These are phyloP conservation scores for Umbellularia californica DNA, from an alignment of 164 flowering plant species.

Conservation along the genomic window DNA sequence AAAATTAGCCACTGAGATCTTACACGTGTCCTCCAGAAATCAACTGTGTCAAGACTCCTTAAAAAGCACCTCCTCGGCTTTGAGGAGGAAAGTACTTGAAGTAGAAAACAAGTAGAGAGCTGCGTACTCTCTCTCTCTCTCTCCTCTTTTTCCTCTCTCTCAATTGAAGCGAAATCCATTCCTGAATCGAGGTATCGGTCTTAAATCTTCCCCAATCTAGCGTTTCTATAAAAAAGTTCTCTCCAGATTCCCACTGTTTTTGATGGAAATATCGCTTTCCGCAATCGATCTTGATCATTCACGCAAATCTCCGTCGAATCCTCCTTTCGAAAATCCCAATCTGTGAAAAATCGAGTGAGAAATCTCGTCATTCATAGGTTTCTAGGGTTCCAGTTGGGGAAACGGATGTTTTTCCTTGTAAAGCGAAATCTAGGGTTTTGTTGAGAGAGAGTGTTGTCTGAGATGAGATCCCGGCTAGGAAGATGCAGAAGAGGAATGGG, in stretches of 20 bases:
- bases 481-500: conserved; percentile 10
- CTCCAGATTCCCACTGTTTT: neutral
- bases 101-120: neutral
- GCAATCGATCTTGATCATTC: neutral
- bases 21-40: too few species aligned
- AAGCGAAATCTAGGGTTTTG: conserved; percentile 6
- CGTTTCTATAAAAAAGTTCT: neutral
- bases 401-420: neutral
- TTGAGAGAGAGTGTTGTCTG: conserved; percentile 1
- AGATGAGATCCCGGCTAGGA: conserved; percentile 21
- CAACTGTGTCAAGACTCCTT: too few species aligned
- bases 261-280: neutral
- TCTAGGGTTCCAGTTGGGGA: conserved; percentile 4
- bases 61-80: too few species aligned
- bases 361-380: conserved; percentile 17
- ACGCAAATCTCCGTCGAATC: neutral
- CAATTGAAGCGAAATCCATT: neutral
- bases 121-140: neutral
- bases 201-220: neutral
- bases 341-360: neutral
- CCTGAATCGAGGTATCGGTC: neutral
- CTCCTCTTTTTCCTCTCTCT: neutral
- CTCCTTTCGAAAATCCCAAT: neutral
- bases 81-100: too few species aligned
- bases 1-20: too few species aligned